Percentiles rank a stretch among this genome's conserved stretches.
Evolutionary conservation across 1,139 yeast species (phyloP).

Genomic region (Sporopachydermia cereana): DNA sequence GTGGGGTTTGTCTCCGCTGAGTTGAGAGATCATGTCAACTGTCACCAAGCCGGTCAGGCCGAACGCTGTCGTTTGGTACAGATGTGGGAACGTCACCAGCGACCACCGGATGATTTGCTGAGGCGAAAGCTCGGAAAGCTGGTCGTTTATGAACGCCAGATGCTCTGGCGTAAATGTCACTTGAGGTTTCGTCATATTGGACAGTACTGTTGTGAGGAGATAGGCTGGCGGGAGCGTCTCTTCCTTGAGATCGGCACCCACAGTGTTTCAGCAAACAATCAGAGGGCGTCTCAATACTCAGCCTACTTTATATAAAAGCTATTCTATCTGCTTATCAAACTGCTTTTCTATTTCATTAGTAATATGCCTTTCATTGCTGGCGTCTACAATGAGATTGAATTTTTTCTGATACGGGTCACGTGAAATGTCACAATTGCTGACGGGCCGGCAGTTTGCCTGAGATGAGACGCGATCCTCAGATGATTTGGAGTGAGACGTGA

Average conservation of each 20-base stretch:
- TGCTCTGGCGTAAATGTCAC: constrained; percentile 35
- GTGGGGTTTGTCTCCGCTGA: constrained; percentile 25
- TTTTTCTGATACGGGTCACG: neutral
- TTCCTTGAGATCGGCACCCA: too few species aligned
- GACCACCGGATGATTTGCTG: constrained; percentile 78
- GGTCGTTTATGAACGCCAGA: constrained; percentile 49
- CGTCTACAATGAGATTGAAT: too few species aligned
- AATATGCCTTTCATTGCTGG: too few species aligned
- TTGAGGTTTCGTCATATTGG: neutral
- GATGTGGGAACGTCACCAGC: constrained; percentile 60
- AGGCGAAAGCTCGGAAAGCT: constrained; percentile 45
- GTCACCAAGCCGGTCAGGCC: constrained; percentile 90
- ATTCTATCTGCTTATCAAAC: too few species aligned
- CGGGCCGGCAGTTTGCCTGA: too few species aligned
- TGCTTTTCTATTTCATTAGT: too few species aligned
- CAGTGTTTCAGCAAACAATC: too few species aligned
- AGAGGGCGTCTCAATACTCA: too few species aligned
- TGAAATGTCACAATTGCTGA: neutral
- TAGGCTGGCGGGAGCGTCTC: too few species aligned
- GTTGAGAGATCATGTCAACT: constrained; percentile 66
- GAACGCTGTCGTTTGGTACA: constrained; percentile 89
- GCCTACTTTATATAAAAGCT: too few species aligned
- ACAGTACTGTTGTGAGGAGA: too few species aligned
- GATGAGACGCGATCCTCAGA: neutral
- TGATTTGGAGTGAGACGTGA: neutral